phyloP scores from a whole-genome alignment of 352 stramenopile species.

The Pythium dissimile region DNA sequence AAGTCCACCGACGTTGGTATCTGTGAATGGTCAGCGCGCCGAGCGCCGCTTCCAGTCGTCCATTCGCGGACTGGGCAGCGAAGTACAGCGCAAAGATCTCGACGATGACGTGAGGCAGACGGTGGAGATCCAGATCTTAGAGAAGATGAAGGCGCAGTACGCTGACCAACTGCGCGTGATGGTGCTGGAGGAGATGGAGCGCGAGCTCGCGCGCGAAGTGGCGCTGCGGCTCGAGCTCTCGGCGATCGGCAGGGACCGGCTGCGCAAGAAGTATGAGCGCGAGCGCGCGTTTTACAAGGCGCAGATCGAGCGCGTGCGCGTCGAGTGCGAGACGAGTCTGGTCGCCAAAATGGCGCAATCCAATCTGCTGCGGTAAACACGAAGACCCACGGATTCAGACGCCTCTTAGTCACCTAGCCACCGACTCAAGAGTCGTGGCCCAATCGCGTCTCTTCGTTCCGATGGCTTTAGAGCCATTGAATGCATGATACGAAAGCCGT shows the following conservation, averaged over 20 bases:
- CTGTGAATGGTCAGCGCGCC: slow-evolving; percentile 41
- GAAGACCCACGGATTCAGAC: neutral
- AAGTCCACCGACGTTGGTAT: neutral
- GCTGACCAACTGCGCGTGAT: slow-evolving; percentile 46
- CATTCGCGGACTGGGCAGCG: slow-evolving; percentile 40
- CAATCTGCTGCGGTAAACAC: slow-evolving; percentile 61
- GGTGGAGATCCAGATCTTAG: slow-evolving; percentile 52
- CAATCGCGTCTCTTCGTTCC: neutral
- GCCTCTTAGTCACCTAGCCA: neutral
- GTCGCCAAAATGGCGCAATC: slow-evolving; percentile 56
- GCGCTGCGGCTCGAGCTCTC: slow-evolving; percentile 46
- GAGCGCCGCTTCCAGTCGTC: slow-evolving; percentile 48
- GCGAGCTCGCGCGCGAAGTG: slow-evolving; percentile 59
- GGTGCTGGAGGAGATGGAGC: slow-evolving; percentile 56
- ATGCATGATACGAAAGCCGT: neutral
- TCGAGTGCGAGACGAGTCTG: slow-evolving; percentile 67
- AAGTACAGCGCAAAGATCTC: slow-evolving; percentile 45
- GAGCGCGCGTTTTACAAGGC: slow-evolving; percentile 50
- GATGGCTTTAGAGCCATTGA: no score
- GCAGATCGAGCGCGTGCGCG: slow-evolving; percentile 59
- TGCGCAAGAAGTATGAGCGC: slow-evolving; percentile 46
- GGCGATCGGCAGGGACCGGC: slow-evolving; percentile 34
- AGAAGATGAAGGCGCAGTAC: slow-evolving; percentile 65
- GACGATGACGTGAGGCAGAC: slow-evolving; percentile 25
- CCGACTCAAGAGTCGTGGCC: neutral